A percentile compares a stretch with the other conserved stretches of the same genome.
phyloP scores from a whole-genome alignment of 139 green algal genomes.

The Bryopsis sp. region DNA sequence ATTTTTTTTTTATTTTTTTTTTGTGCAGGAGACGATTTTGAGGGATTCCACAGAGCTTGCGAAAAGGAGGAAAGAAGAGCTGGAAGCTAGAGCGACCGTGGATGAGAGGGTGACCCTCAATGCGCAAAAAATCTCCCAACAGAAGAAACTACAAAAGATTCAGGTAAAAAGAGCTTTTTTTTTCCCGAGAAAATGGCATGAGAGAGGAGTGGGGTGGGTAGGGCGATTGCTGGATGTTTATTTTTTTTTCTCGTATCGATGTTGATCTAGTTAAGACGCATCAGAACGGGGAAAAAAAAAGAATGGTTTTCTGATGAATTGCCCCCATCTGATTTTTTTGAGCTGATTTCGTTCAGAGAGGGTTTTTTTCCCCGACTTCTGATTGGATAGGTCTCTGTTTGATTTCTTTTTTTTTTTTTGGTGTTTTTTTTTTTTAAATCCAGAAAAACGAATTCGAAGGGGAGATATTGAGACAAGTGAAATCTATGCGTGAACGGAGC shows the following conservation, averaged over 20 bases:
- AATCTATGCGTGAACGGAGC: not conserved
- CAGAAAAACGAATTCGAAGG: not conserved
- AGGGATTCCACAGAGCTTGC: not conserved
- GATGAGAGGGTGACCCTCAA: constrained; percentile 12
- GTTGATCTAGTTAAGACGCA: no score
- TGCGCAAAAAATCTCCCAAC: not conserved
- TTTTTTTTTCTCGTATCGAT: no score
- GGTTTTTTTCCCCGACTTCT: no score
- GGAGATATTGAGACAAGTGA: constrained; percentile 12
- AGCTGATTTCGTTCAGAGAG: no score
- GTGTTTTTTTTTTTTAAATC: not conserved
- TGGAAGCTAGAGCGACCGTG: not conserved
- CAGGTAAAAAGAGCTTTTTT: not conserved
- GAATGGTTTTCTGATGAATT: no score
- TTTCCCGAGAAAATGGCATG: not conserved
- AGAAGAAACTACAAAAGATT: not conserved
- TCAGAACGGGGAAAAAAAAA: no score
- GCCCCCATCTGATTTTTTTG: no score
- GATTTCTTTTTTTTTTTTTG: no score
- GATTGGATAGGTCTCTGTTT: no score
- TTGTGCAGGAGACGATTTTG: not conserved
- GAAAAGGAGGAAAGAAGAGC: not conserved
- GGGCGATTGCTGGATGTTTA: no score
- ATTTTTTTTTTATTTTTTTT: not conserved
- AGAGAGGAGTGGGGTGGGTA: no score